These are phyloP conservation scores for Coix lacrymajobi DNA, from an alignment of 176 grass and related monocot species.

Conservation along the genomic window DNA sequence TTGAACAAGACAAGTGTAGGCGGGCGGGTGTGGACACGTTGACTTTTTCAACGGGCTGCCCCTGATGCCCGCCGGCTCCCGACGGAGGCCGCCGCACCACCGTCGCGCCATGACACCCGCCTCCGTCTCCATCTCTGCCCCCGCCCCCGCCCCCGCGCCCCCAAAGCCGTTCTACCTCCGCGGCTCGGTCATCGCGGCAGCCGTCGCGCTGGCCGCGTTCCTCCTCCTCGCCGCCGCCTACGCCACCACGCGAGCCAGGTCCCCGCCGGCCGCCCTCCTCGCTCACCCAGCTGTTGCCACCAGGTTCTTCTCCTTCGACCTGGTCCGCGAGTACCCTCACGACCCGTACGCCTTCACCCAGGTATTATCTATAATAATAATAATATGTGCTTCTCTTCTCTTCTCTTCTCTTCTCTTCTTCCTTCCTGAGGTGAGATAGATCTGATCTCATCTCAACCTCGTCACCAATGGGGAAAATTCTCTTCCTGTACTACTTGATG, in stretches of 20 bases:
- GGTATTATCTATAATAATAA: constrained; percentile 13
- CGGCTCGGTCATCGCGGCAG: neutral
- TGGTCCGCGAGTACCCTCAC: constrained; percentile 76
- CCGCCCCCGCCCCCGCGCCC: neutral
- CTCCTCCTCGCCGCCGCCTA: constrained; percentile 16
- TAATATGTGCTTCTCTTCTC: too few species aligned
- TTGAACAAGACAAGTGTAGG: too few species aligned
- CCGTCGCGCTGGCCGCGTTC: neutral
- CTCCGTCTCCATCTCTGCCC: neutral
- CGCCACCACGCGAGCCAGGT: neutral
- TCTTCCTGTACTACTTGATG: neutral
- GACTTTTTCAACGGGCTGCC: neutral
- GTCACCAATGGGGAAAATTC: neutral
- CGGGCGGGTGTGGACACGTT: neutral
- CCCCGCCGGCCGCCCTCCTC: constrained; percentile 17
- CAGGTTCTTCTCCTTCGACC: constrained; percentile 73
- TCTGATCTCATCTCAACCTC: neutral
- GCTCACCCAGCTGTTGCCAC: neutral
- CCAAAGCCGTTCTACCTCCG: neutral
- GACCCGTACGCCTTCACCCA: constrained; percentile 84
- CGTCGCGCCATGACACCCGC: constrained; percentile 19
- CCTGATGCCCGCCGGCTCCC: constrained; percentile 24
- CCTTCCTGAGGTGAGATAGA: neutral
- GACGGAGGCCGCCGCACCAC: constrained; percentile 22
- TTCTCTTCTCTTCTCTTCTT: neutral